Base-by-base conservation (phyloP, 2,329 filamentous ascomycete genomes). In the Aquanectria penicillioides region DNA sequence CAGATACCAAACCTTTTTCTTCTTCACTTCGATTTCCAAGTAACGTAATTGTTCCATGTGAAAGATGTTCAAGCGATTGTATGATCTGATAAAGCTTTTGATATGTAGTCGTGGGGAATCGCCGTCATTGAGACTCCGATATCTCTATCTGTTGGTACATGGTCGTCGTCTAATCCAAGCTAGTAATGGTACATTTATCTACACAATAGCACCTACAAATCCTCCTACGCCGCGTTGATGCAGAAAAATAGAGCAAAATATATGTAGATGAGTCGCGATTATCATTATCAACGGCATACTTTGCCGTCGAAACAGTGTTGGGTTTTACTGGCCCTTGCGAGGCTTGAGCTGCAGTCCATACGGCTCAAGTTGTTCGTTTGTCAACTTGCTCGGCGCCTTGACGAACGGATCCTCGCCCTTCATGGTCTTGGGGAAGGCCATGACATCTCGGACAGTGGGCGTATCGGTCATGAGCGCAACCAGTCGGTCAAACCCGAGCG, bases 351-450 rank as follows among this genome's bases (percentile, higher is more conserved):
- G 69, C 33, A 85, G 62, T 10, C 83, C 80, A 61, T 85, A 86
- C 0, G 79, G 80, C 48, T 68, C 71, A 50, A 84, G 73, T 64
- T 84, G 78, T 46, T 85, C 84, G 57, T 86, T 77, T 0, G 84
- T 91, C 63, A 97, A 81, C 62, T 74, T 75, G 47, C 88, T 88
- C 0, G 95, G 95, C 62, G 91, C 92, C 67, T 86, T 88, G 3
- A 97, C 92, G 75, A 97, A 85, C 55, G 87, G 76, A 77, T 99
- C 95, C 71, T 97, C 91, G 1, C 95, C 94, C 73, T 89, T 93
- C 61, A 93, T 93, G 61, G 87, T 94, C 81, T 99, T 99, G 0
- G 95, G 96, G 71, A 99, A 99, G 0, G 94, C 94, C 75, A 99
- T 97, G 2, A 99, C 94, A 78, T 99, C 94, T 59, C 92, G 83